Evolutionary conservation across 106 monocot species (phyloP).

Genomic region (Posidonia australis): DNA sequence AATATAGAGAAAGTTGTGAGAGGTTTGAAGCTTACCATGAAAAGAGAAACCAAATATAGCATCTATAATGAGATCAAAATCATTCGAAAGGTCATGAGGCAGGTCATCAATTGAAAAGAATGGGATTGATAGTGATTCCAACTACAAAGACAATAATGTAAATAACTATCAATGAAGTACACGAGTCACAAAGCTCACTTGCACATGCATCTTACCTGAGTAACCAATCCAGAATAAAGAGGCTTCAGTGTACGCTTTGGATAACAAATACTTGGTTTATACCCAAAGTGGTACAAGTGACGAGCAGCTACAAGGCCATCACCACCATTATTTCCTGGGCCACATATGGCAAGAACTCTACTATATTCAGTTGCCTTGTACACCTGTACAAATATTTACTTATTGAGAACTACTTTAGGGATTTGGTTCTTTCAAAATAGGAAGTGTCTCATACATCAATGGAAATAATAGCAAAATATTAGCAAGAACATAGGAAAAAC

Average conservation of each 20-base stretch:
- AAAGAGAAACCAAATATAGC: constrained; percentile 97
- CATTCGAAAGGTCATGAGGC: constrained; percentile 52
- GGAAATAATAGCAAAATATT: too few relatives aligned
- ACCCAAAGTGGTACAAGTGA: constrained; percentile 88
- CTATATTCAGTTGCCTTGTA: constrained; percentile 57
- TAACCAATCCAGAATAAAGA: constrained; percentile 74
- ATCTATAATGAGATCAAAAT: constrained; percentile 82
- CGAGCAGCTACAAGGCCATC: constrained; percentile 95
- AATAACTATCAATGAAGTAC: background rate
- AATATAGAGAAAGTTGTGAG: background rate
- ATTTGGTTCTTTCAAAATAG: background rate
- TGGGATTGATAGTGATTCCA: constrained; percentile 65
- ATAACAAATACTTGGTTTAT: constrained; percentile 68
- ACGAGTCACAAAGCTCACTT: background rate
- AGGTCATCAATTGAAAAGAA: constrained; percentile 73
- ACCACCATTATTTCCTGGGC: constrained; percentile 98
- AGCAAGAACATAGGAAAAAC: too few relatives aligned
- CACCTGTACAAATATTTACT: constrained; percentile 31
- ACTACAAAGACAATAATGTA: constrained; percentile 31
- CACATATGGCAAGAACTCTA: constrained; percentile 65
- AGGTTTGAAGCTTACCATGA: constrained; percentile 44
- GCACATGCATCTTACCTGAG: constrained; percentile 39
- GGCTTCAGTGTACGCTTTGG: constrained; percentile 73
- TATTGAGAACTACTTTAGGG: too few relatives aligned
- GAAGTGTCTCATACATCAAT: too few relatives aligned